Base-by-base conservation (phyloP, 192 early-diverging fungal species). In the Coemansia sp. region DNA sequence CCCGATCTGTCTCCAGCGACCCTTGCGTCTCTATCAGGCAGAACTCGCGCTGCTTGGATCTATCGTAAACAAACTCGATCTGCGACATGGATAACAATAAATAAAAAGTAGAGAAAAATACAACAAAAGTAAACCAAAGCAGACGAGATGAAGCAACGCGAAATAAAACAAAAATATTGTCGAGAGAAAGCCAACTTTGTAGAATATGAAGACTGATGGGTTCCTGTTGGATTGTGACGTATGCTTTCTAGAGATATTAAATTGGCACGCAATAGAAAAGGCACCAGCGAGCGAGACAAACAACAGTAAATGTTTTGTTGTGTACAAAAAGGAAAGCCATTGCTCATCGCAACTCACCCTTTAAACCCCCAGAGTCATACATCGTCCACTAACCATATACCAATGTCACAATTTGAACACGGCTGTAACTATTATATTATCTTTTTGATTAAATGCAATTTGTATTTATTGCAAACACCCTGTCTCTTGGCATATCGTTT, bases 11-110 rank as follows among this genome's bases (percentile, higher is more conserved):
- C 44, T 83, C 80, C 31, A 83, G 39, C 2, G 80, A 74, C 2
- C 80, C 80, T 61, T 83, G 80, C 16, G 75, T 73, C 29, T 83
- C 80, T 8, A 83, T 37, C 39, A 83, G 35, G 35, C 80, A 77
- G 48, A 74, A 83, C 63, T 77, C 72, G 63, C 66, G 66, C 69
- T 57, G 75, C 40, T 41, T 31, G 29, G 46, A 44, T 48, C 72
- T 74, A 36, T 65, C 60, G 56, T 74, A 83, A 6, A 48, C 29
- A 24, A 83, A 66, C 63, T 71, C 66, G 35, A 83, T 66, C 46
- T 77, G 75, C n/a, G 80, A 77, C 80, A 83, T 83, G 42, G 10
- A 39, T n/a, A 24, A 60, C 35, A 10, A 33, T 83, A 35, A 11
- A 39, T n/a, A 24, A 60, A n/a, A 11, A 33, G 2, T 40, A 24